These are phyloP conservation scores for Quercus cerris DNA, from an alignment of 306 rosid species.

Conservation along the genomic window DNA sequence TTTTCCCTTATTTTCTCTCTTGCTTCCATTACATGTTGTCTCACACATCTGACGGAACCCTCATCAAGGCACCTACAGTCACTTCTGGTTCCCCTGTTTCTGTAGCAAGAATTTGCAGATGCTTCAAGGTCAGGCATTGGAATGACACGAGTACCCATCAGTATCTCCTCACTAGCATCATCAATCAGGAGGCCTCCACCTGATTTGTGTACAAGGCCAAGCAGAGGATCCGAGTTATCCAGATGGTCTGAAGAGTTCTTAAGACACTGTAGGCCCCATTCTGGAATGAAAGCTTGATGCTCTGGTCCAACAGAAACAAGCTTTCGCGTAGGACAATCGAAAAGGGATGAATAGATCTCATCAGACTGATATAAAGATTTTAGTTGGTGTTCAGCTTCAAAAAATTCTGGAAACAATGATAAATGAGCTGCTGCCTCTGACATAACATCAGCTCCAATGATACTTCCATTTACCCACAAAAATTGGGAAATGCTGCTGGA, in stretches of 20 bases:
- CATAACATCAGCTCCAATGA: conserved; percentile 16
- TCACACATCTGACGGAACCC: conserved; percentile 37
- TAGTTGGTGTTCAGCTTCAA: conserved; percentile 18
- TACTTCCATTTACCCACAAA: conserved; percentile 23
- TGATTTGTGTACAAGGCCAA: background rate
- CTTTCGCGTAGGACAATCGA: conserved; percentile 21
- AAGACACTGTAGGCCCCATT: conserved; percentile 22
- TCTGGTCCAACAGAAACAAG: conserved; percentile 35
- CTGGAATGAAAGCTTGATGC: conserved; percentile 36
- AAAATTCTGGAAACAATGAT: conserved; percentile 35
- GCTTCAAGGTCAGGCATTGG: conserved; percentile 29
- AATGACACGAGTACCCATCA: conserved; percentile 27
- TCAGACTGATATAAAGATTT: conserved; percentile 23
- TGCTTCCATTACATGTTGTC: conserved; percentile 23
- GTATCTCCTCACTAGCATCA: conserved; percentile 15
- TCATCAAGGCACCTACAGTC: conserved; percentile 27
- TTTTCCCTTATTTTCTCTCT: conserved; percentile 28
- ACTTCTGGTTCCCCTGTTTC: conserved; percentile 9
- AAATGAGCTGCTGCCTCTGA: conserved; percentile 30
- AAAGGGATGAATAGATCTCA: conserved; percentile 15
- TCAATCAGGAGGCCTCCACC: background rate
- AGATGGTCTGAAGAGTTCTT: conserved; percentile 12
- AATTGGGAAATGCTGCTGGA: conserved; percentile 17
- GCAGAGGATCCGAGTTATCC: background rate
- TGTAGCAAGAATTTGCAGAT: conserved; percentile 3